phyloP scores from a whole-genome alignment of 441 rosid species.

The Adansonia madagascariensis region DNA sequence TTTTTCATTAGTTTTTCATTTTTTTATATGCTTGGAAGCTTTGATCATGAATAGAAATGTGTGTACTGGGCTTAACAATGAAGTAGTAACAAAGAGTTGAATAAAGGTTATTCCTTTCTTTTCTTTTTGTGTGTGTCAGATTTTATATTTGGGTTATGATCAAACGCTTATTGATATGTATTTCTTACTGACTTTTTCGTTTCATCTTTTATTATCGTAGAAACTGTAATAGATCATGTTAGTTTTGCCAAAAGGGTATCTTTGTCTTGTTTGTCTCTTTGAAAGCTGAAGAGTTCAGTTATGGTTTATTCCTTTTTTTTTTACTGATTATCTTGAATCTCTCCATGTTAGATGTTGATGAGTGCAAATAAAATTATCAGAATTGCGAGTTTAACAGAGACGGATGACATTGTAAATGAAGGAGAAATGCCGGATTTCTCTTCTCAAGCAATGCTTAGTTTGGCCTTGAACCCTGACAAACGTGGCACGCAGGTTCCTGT shows the following conservation, averaged over 20 bases:
- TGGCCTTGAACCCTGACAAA: constrained; percentile 19
- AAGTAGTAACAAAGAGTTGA: not conserved
- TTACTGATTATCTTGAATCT: not conserved
- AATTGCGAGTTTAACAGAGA: not conserved
- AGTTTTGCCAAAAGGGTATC: not conserved
- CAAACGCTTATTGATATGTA: not conserved
- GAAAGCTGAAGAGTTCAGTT: not conserved
- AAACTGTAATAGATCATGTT: not conserved
- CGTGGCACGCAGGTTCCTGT: constrained; percentile 24
- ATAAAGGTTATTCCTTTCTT: not conserved
- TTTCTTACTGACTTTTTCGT: not conserved
- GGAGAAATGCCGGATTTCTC: not conserved
- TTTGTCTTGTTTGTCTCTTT: not conserved
- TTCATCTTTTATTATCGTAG: not conserved
- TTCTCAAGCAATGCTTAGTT: not conserved
- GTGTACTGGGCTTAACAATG: not conserved
- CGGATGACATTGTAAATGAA: not conserved
- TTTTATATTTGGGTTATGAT: not conserved
- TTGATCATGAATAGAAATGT: not conserved
- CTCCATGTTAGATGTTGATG: constrained; percentile 1
- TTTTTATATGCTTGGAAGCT: not conserved
- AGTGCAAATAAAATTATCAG: not conserved
- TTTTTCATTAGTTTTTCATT: not conserved
- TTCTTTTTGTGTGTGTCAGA: too few species aligned
- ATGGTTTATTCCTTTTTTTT: constrained; percentile 9